Evolutionary conservation across 345 rosid species (phyloP).

Genomic region (Carallia brachiata): DNA sequence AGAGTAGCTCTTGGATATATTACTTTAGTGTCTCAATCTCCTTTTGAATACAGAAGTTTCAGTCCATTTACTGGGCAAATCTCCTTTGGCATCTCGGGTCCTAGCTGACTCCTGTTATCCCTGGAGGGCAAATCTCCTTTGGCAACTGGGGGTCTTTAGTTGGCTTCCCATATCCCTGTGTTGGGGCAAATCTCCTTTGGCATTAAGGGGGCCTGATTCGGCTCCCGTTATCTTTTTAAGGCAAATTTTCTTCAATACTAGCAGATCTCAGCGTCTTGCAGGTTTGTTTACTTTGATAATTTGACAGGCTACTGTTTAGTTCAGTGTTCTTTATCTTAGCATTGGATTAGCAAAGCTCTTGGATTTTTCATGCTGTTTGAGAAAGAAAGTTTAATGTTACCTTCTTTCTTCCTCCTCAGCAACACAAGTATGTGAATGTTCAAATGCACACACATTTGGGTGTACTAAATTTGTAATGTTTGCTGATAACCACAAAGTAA

Average conservation of each 20-base stretch:
- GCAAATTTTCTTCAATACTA: conserved; percentile 28
- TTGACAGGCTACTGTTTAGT: not conserved
- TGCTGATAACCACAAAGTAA: not conserved
- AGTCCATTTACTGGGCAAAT: conserved; percentile 56
- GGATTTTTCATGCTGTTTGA: not conserved
- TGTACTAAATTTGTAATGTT: not conserved
- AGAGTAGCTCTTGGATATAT: conserved; percentile 12
- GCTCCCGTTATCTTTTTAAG: conserved; percentile 29
- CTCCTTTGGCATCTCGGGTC: conserved; percentile 62
- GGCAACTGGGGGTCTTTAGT: conserved; percentile 24
- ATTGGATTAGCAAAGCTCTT: not conserved
- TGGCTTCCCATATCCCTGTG: conserved; percentile 22
- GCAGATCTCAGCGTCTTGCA: conserved; percentile 19
- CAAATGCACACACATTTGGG: not conserved
- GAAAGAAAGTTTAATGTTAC: not conserved
- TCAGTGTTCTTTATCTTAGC: conserved; percentile 2
- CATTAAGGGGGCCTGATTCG: conserved; percentile 34
- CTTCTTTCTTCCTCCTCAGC: conserved; percentile 2
- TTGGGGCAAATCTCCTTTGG: conserved; percentile 55
- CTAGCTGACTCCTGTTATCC: conserved; percentile 32
- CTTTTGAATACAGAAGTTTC: conserved; percentile 24
- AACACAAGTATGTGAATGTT: no score
- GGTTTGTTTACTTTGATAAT: conserved; percentile 4
- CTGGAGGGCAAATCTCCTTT: conserved; percentile 39
- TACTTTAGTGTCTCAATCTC: conserved; percentile 19